phyloP scores from a whole-genome alignment of 495 filamentous ascomycete species.

The Lasiosphaeris hirsuta region DNA sequence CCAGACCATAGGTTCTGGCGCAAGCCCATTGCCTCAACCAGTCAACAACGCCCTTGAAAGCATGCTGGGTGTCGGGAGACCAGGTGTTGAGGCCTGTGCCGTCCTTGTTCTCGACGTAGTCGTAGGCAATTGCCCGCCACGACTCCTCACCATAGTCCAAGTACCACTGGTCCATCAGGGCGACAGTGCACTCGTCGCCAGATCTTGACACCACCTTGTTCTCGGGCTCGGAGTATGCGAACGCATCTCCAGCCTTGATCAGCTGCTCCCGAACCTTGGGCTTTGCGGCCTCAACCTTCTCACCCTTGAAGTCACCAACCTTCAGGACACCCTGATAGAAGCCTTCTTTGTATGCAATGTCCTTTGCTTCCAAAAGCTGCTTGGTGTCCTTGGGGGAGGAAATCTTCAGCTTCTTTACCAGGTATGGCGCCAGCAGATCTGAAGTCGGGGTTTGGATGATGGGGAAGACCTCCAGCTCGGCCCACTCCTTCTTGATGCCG shows the following conservation, averaged over 20 bases:
- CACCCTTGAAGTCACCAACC: conserved; percentile 82
- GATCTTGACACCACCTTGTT: conserved; percentile 80
- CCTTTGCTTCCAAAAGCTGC: conserved; percentile 88
- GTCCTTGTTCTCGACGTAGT: conserved; percentile 62
- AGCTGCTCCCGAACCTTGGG: conserved; percentile 78
- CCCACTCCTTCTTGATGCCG: conserved; percentile 96
- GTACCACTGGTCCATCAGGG: conserved; percentile 95
- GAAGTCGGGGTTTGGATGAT: conserved; percentile 90
- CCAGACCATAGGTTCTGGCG: conserved; percentile 85
- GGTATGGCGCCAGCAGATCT: conserved; percentile 72
- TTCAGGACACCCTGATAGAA: conserved; percentile 95
- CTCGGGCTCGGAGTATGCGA: conserved; percentile 91
- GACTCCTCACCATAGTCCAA: conserved; percentile 88
- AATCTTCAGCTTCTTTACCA: conserved; percentile 94
- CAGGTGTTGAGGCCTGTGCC: conserved; percentile 72
- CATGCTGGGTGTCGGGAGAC: conserved; percentile 72
- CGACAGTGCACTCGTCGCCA: conserved; percentile 79
- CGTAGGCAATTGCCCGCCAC: conserved; percentile 68
- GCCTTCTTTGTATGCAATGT: conserved; percentile 94
- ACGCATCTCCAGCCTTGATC: conserved; percentile 74
- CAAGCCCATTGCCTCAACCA: conserved; percentile 98
- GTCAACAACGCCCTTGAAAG: conserved; percentile 75
- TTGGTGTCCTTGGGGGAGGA: conserved; percentile 90
- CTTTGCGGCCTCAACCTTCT: conserved; percentile 81
- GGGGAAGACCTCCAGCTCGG: conserved; percentile 77